These are phyloP conservation scores for Mucor saturninus DNA, from an alignment of 371 early-diverging fungal genomes.

Conservation along the genomic window DNA sequence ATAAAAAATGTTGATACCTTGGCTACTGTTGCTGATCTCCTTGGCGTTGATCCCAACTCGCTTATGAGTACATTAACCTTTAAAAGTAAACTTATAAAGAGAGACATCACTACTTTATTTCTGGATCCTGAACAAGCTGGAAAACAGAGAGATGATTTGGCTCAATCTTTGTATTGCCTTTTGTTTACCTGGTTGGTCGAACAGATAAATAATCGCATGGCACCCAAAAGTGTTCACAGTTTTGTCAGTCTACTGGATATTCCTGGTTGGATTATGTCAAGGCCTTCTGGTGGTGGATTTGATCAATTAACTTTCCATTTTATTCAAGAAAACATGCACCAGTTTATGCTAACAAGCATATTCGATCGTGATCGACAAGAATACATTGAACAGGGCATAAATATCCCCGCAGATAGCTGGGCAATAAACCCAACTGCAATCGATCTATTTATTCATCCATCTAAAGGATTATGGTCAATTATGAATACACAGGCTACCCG, in stretches of 20 bases:
- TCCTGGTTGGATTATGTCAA: constrained; percentile 46
- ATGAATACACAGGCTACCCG: constrained; percentile 57
- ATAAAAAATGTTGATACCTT: constrained; percentile 74
- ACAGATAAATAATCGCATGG: constrained; percentile 77
- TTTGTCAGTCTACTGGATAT: constrained; percentile 73
- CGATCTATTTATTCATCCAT: constrained; percentile 49
- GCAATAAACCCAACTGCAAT: constrained; percentile 37
- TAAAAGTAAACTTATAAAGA: constrained; percentile 76
- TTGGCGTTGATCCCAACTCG: constrained; percentile 79
- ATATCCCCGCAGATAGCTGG: constrained; percentile 40
- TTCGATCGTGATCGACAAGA: constrained; percentile 56
- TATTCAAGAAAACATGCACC: constrained; percentile 81
- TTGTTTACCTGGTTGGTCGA: constrained; percentile 87
- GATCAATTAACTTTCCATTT: constrained; percentile 79
- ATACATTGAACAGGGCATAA: constrained; percentile 54
- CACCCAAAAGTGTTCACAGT: constrained; percentile 65
- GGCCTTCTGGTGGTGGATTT: constrained; percentile 42
- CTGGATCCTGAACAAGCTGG: constrained; percentile 73
- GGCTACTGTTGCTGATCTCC: constrained; percentile 75
- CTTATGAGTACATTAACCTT: constrained; percentile 82
- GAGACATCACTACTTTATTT: constrained; percentile 87
- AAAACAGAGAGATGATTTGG: constrained; percentile 78
- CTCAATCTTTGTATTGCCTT: constrained; percentile 77
- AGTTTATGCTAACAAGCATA: constrained; percentile 64
- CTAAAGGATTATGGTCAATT: constrained; percentile 58